Conservation (phyloP, 2,329 filamentous ascomycete genomes). For the Aspergillus sp. region DNA sequence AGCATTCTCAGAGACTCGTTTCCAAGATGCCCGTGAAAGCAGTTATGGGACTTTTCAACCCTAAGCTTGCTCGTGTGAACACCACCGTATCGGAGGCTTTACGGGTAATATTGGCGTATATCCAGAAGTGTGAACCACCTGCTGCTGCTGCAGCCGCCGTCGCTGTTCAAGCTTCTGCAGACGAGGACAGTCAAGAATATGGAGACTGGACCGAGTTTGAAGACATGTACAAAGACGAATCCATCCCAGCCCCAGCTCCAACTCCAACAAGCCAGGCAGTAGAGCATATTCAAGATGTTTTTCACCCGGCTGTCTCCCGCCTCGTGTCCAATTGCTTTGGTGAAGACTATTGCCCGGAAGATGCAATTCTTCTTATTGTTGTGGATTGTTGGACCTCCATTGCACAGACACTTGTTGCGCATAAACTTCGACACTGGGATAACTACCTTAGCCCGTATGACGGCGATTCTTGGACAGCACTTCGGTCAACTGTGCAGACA, state of each 20-base stretch:
- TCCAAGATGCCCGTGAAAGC: conserved; percentile 40
- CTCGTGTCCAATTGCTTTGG: conserved; percentile 60
- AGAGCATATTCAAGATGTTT: conserved; percentile 34
- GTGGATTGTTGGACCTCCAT: conserved; percentile 54
- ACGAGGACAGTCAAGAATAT: conserved; percentile 62
- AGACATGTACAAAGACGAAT: conserved; percentile 34
- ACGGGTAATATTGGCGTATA: conserved; percentile 42
- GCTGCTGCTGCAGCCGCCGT: conserved; percentile 14
- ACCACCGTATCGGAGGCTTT: conserved; percentile 47
- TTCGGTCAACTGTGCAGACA: conserved; percentile 44
- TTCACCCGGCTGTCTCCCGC: conserved; percentile 48
- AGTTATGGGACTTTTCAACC: conserved; percentile 50
- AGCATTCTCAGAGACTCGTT: conserved; percentile 41
- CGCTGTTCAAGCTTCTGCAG: conserved; percentile 24
- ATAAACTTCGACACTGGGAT: conserved; percentile 48
- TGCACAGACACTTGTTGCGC: conserved; percentile 44
- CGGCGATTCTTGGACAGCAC: conserved; percentile 43
- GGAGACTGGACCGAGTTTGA: conserved; percentile 55
- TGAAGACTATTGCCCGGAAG: conserved; percentile 51
- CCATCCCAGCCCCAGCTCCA: background rate
- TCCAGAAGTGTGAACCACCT: conserved; percentile 22
- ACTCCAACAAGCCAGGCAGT: conserved; percentile 17
- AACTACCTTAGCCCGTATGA: conserved; percentile 53
- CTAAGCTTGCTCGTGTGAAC: conserved; percentile 40
- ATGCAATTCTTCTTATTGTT: conserved; percentile 47